Evolutionary conservation across 23 red algal species (phyloP).

Genomic region (Gracilaria gracilis): DNA sequence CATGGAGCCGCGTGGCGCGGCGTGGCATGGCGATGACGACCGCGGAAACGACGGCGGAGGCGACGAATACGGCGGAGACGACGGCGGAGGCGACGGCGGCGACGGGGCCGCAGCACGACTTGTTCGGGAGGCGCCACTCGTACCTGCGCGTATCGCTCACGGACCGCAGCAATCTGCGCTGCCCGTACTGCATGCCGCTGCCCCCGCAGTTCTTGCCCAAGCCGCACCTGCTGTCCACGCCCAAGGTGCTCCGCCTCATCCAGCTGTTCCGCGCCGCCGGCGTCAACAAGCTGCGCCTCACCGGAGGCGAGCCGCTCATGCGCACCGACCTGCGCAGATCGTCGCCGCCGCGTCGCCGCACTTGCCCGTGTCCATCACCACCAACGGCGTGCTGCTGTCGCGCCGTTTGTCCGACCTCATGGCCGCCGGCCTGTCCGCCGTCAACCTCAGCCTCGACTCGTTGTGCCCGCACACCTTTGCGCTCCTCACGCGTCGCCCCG

Average conservation of each 20-base stretch:
- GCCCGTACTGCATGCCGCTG: constrained; percentile 95
- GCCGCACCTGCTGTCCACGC: constrained; percentile 62
- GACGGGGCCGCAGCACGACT: constrained; percentile 43
- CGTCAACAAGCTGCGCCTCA: constrained; percentile 86
- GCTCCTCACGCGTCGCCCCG: constrained; percentile 68
- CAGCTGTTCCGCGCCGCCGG: constrained; percentile 58
- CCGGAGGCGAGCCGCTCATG: constrained; percentile 92
- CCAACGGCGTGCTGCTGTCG: constrained; percentile 76
- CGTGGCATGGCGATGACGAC: background rate
- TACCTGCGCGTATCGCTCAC: constrained; percentile 95
- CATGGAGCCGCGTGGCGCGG: background rate
- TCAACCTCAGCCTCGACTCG: constrained; percentile 91
- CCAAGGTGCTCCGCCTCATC: constrained; percentile 64
- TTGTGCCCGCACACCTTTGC: constrained; percentile 71
- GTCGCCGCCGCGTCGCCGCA: background rate
- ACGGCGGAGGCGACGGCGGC: background rate
- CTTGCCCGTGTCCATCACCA: constrained; percentile 75
- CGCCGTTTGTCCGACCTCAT: constrained; percentile 62
- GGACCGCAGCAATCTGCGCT: constrained; percentile 94
- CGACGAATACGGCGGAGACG: no score
- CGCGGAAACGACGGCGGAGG: background rate
- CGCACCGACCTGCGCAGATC: constrained; percentile 53
- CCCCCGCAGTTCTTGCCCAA: constrained; percentile 57
- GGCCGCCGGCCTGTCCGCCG: constrained; percentile 48
- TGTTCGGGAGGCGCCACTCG: constrained; percentile 81